A percentile compares a stretch with the other conserved stretches of the same genome.
phyloP scores from a whole-genome alignment of 177 flowering plant genomes.

The Vitis hybrid region DNA sequence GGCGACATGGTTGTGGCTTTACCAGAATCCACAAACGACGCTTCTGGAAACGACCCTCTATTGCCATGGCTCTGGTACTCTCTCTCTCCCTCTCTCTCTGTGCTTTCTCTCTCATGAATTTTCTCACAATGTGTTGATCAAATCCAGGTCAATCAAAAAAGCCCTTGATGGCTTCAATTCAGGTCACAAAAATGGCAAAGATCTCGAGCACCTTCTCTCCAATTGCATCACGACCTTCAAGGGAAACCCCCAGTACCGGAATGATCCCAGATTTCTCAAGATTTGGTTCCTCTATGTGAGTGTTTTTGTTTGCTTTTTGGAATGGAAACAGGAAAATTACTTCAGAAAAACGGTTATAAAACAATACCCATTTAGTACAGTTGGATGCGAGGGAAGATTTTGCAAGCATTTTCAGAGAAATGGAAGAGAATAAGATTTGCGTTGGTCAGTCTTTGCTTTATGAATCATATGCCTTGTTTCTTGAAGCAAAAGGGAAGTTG shows the following conservation, averaged over 20 bases:
- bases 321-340: too few relatives aligned
- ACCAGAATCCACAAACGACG: conserved; percentile 2
- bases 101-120: background rate
- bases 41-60: conserved; percentile 28
- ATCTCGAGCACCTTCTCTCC: conserved; percentile 42
- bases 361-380: conserved; percentile 28
- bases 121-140: background rate
- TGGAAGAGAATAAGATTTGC: conserved; percentile 55
- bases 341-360: too few relatives aligned
- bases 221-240: conserved; percentile 56
- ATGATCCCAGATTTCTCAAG: conserved; percentile 82
- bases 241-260: conserved; percentile 43
- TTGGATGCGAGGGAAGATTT: conserved; percentile 57
- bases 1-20: conserved; percentile 1
- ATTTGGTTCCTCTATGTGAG: conserved; percentile 84
- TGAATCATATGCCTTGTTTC: conserved; percentile 58
- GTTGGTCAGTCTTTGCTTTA: conserved; percentile 48
- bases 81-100: conserved; percentile 3
- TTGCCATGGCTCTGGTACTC: conserved; percentile 33
- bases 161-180: conserved; percentile 33
- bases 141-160: conserved; percentile 48
- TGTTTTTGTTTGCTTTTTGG: background rate
- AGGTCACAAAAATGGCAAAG: conserved; percentile 10
- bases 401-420: conserved; percentile 47
- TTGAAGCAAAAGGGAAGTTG: conserved; percentile 69